Percentiles rank a stretch among this genome's conserved stretches.
phyloP scores from a whole-genome alignment of 1,284 basidiomycete species.

The Pulchroboletus neoregius region DNA sequence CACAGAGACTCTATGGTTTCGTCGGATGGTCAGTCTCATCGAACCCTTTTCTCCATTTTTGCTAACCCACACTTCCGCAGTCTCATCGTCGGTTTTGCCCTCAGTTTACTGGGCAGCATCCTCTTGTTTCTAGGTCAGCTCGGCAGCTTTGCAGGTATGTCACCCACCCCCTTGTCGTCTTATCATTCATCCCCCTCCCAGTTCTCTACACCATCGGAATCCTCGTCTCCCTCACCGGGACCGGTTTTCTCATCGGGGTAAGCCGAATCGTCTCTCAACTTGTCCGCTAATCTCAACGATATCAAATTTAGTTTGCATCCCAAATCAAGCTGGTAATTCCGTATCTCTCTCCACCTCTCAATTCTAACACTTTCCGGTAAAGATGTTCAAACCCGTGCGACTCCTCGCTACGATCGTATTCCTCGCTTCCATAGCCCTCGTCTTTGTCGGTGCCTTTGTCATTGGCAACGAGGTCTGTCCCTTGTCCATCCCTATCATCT shows the following conservation, averaged over 20 bases:
- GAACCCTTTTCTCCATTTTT: too few species aligned
- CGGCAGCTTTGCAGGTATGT: constrained; percentile 75
- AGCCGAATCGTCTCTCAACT: constrained; percentile 21
- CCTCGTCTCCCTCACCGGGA: constrained; percentile 79
- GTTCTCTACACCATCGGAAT: constrained; percentile 84
- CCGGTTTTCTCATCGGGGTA: constrained; percentile 86
- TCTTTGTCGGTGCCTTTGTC: constrained; percentile 81
- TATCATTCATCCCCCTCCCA: constrained; percentile 29
- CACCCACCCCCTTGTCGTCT: neutral
- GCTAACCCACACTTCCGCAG: constrained; percentile 44
- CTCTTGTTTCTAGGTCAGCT: constrained; percentile 72
- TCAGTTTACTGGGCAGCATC: constrained; percentile 80
- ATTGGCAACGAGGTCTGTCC: constrained; percentile 58
- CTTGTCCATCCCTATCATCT: neutral
- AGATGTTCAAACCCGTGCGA: constrained; percentile 95
- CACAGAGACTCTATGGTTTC: constrained; percentile 82
- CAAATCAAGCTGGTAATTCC: constrained; percentile 71
- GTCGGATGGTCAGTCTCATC: constrained; percentile 56
- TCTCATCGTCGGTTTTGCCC: constrained; percentile 65
- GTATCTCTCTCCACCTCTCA: neutral
- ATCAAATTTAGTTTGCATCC: constrained; percentile 56
- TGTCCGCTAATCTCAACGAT: neutral
- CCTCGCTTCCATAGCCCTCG: constrained; percentile 69
- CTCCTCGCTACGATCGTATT: constrained; percentile 81
- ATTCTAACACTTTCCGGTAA: constrained; percentile 3